Percentiles rank a stretch among this genome's conserved stretches.
These are phyloP conservation scores for Erythrophleum fordii DNA, from an alignment of 306 rosid species.

Conservation along the genomic window DNA sequence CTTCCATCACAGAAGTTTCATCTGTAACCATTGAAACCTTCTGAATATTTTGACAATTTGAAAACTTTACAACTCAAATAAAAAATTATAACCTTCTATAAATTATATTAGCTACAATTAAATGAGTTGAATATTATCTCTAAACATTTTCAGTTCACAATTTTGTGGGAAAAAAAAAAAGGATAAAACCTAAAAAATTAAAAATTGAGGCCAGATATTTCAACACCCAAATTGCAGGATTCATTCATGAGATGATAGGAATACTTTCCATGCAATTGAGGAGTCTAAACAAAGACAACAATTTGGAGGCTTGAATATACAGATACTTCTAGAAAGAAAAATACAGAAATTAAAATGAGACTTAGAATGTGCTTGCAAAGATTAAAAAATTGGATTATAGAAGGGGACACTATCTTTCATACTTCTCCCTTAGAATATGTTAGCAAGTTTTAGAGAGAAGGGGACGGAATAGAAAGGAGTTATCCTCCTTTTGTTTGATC, in stretches of 20 bases:
- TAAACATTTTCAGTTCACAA: not conserved
- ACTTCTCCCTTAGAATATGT: no score
- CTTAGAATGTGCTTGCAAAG: no score
- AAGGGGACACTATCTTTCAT: no score
- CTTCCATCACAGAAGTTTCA: slow-evolving; percentile 60
- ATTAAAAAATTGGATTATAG: no score
- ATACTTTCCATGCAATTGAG: not conserved
- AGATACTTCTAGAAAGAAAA: no score
- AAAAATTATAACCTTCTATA: slow-evolving; percentile 12
- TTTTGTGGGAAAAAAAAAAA: not conserved
- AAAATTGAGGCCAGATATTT: not conserved
- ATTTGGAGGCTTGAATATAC: not conserved
- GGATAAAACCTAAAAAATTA: not conserved
- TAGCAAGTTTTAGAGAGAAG: no score
- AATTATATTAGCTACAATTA: not conserved
- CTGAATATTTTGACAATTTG: slow-evolving; percentile 26
- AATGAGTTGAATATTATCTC: slow-evolving; percentile 15
- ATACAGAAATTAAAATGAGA: no score
- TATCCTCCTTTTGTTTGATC: no score
- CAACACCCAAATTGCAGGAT: not conserved
- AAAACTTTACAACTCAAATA: slow-evolving; percentile 16
- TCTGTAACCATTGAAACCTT: slow-evolving; percentile 57
- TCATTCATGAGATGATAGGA: not conserved
- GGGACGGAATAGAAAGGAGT: no score
- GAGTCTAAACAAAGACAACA: not conserved